Percentiles rank a stretch among this genome's conserved stretches.
Conservation (phyloP, 2,329 filamentous ascomycete species). For the Talaromyces sp. region DNA sequence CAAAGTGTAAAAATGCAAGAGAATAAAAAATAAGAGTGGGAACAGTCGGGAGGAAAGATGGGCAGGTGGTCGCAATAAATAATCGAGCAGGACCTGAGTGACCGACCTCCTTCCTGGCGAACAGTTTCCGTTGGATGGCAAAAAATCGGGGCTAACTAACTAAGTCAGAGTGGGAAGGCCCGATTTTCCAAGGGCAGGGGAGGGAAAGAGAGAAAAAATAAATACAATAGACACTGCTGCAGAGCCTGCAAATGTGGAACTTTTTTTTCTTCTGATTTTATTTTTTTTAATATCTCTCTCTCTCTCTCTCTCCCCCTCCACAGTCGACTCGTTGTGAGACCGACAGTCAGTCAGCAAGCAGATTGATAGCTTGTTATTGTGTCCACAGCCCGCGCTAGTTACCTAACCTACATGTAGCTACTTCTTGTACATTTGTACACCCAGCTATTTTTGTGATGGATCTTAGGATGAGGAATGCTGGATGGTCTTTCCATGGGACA, state of each 20-base stretch:
- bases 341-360: neutral
- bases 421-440: neutral
- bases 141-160: slow-evolving; percentile 13
- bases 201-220: neutral
- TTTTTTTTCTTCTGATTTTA: neutral
- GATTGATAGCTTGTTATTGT: neutral
- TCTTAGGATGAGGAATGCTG: slow-evolving; percentile 4
- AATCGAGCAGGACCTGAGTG: neutral
- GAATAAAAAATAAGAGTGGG: neutral
- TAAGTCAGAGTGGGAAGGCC: slow-evolving; percentile 1
- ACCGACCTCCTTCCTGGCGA: slow-evolving; percentile 10
- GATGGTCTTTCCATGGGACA: neutral
- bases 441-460: neutral
- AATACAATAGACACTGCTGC: neutral
- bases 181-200: too few species aligned
- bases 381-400: slow-evolving; percentile 1
- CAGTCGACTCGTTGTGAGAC: neutral
- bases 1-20: neutral
- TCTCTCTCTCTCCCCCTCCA: too few species aligned
- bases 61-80: slow-evolving; percentile 14
- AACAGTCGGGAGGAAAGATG: neutral
- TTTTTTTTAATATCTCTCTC: neutral
- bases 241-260: neutral
- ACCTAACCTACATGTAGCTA: neutral
- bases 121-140: slow-evolving; percentile 12